Percentiles rank a stretch among this genome's conserved stretches.
Conservation (phyloP, 2,329 filamentous ascomycete species). For the Emmonsia crescens region DNA sequence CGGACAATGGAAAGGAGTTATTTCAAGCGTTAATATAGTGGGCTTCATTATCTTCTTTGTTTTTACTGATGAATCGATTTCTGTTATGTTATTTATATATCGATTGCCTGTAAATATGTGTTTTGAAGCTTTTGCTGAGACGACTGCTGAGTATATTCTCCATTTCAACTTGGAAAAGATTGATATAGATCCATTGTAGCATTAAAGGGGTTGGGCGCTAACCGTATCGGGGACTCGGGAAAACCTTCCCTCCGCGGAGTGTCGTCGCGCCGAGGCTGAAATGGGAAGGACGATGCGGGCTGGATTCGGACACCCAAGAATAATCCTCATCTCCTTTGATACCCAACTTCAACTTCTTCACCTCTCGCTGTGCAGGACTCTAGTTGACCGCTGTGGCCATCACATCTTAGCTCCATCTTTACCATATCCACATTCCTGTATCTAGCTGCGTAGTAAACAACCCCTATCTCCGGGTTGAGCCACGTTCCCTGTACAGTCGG, state of each 20-base stretch:
- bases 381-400: not conserved
- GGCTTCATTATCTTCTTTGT: not conserved
- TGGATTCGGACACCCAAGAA: not conserved
- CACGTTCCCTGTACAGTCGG: not conserved
- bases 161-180: too few species aligned
- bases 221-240: not conserved
- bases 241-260: not conserved
- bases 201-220: too few species aligned
- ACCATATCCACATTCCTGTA: not conserved
- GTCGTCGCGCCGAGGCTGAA: not conserved
- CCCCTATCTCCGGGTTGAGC: not conserved
- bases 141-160: too few species aligned
- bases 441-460: not conserved
- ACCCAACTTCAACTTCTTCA: not conserved
- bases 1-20: not conserved
- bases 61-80: not conserved
- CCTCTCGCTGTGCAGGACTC: not conserved
- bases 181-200: too few species aligned
- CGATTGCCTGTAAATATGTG: not conserved
- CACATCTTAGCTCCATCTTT: not conserved
- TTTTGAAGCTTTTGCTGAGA: too few species aligned
- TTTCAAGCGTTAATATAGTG: constrained; percentile 1
- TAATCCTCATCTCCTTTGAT: not conserved
- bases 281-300: not conserved
- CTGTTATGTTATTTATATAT: not conserved